Percentiles rank a stretch among this genome's conserved stretches.
Evolutionary conservation across 1,139 yeast species (phyloP).

Genomic region (Candida frijolesensis): DNA sequence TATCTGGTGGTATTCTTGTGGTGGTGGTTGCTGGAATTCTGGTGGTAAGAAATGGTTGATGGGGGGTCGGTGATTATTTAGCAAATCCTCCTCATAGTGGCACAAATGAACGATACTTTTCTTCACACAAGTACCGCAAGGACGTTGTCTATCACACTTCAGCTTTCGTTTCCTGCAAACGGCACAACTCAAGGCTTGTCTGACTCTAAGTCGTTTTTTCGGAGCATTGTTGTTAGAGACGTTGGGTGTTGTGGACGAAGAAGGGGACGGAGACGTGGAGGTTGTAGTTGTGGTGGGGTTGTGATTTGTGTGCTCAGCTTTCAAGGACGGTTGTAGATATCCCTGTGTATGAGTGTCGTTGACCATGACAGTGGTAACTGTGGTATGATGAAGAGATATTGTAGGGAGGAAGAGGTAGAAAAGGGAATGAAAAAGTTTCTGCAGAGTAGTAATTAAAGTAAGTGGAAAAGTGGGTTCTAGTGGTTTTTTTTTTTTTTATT

Average conservation of each 20-base stretch:
- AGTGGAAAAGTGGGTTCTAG: too few relatives aligned
- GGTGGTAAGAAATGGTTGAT: conserved; percentile 5
- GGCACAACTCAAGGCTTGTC: conserved; percentile 49
- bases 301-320: too few relatives aligned
- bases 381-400: too few relatives aligned
- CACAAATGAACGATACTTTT: conserved; percentile 77
- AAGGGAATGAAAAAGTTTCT: too few relatives aligned
- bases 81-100: conserved; percentile 45
- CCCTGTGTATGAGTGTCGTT: neutral
- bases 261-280: neutral
- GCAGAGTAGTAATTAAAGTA: too few relatives aligned
- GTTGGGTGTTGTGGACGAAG: neutral
- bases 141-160: conserved; percentile 63
- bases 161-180: conserved; percentile 50
- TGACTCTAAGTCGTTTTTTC: conserved; percentile 34
- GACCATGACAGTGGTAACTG: neutral
- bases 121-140: conserved; percentile 73
- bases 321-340: neutral
- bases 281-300: neutral
- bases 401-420: too few relatives aligned
- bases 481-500: too few relatives aligned
- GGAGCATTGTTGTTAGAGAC: neutral
- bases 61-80: conserved; percentile 3
- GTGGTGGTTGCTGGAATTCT: conserved; percentile 9
- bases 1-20: conserved; percentile 6